A percentile compares a stretch with the other conserved stretches of the same genome.
Evolutionary conservation across 2,329 filamentous ascomycete genomes (phyloP).

Genomic region (Colletotrichum sp.): DNA sequence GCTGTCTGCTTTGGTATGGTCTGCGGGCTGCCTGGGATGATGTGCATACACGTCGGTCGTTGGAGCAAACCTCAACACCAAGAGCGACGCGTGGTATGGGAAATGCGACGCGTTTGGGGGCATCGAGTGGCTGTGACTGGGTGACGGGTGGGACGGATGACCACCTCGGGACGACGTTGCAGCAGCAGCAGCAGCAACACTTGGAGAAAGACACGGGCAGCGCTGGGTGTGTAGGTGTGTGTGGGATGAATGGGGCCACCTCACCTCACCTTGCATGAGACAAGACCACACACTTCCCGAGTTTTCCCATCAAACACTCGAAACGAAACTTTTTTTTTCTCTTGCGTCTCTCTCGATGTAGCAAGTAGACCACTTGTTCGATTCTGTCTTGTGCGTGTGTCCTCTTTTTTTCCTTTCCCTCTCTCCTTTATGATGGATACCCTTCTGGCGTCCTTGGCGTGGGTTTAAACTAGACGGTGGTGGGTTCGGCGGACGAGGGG

Average conservation of each 20-base stretch:
- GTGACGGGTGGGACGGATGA: constrained; percentile 1
- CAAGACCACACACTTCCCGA: background rate
- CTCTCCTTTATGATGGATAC: constrained; percentile 11
- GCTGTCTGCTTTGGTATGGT: background rate
- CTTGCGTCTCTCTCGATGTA: background rate
- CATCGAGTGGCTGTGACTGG: constrained; percentile 5
- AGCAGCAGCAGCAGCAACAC: background rate
- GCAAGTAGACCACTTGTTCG: background rate
- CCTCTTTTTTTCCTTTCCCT: background rate
- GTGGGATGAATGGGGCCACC: constrained; percentile 4
- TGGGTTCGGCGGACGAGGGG: background rate
- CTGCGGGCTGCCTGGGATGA: background rate
- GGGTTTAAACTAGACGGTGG: constrained; percentile 3
- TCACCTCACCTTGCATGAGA: constrained; percentile 19
- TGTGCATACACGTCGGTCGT: background rate
- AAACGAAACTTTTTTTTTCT: background rate
- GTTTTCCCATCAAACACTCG: background rate
- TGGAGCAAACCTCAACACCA: constrained; percentile 17
- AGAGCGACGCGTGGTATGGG: constrained; percentile 19
- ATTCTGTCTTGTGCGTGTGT: background rate
- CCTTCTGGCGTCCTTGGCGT: constrained; percentile 18
- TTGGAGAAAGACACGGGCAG: background rate
- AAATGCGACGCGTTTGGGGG: constrained; percentile 17
- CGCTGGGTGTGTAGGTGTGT: background rate
- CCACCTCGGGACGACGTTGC: background rate